Evolutionary conservation across 2,329 filamentous ascomycete genomes (phyloP), one percentile per base, ranked within the genome.

Genomic region (Hirsutella rhossiliensis): DNA sequence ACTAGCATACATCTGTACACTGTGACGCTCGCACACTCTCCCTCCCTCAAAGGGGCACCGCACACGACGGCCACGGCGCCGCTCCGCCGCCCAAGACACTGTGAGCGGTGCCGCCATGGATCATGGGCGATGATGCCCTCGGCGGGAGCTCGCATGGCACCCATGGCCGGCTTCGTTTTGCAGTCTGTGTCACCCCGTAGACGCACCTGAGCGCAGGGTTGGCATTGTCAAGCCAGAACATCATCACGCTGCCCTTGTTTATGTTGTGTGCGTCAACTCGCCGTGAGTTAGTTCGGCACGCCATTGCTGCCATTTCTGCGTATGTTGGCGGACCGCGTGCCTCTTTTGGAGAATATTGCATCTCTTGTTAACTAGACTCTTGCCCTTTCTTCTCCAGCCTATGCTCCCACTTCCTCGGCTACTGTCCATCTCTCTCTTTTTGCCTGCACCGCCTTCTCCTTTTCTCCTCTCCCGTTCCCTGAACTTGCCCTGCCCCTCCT

Each of bases 191-290:
- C 40, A 45, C 40, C 28, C 12, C 20, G 27, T 38, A 12, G 29
- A 32, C 38, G 40, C 23, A 23, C 30, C 31, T 11, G 31, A 38
- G 29, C 37, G 43, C 43, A 44, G 38, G 43, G 38, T 40, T 41
- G 43, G 38, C 20, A 36, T 42, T 29, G 44, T 38, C 44, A 23
- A 23, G 43, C 31, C 40, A 40, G 23, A 42, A 34, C 29, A n/a
- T 31, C 38, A n/a, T 32, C 23, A 29, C 41, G 38, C 32, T 23
- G 11, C 4, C 17, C 18, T 13, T 31, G 15, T 27, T 19, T 15
- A 32, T 30, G 12, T 17, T 37, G 7, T 17, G 34, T 37, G 34
- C 34, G 34, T 37, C 34, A 37, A 37, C 15, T 37, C n/a, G n/a
- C n/a, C n/a, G 12, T 17, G n/a, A 17, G 34, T 15, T 18, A 17